Conservation (phyloP, 2,329 filamentous ascomycete species). For the Penicillium sp. region DNA sequence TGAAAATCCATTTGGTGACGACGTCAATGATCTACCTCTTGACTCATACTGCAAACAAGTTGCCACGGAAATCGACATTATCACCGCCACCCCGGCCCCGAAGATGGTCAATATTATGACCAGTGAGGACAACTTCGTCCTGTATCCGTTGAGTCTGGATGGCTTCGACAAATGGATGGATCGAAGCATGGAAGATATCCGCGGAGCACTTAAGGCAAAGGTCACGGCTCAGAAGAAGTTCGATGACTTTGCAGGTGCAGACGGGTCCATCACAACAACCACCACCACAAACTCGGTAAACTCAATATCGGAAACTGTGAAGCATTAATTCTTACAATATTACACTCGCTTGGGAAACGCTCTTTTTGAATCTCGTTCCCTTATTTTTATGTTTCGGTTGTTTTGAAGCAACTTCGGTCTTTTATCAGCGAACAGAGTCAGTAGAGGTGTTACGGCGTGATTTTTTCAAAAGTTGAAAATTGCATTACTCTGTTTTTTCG, state of each 20-base stretch:
- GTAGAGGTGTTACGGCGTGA: slow-evolving; percentile 6
- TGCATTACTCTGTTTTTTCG: background rate
- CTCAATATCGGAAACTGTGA: background rate
- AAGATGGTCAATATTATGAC: slow-evolving; percentile 47
- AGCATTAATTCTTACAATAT: background rate
- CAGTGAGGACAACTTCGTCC: slow-evolving; percentile 33
- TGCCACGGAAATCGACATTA: slow-evolving; percentile 68
- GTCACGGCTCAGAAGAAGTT: slow-evolving; percentile 22
- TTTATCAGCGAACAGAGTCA: background rate
- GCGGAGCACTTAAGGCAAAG: slow-evolving; percentile 37
- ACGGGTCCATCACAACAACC: background rate
- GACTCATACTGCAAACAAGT: slow-evolving; percentile 75
- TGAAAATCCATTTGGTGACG: slow-evolving; percentile 78
- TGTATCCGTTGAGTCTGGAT: slow-evolving; percentile 39
- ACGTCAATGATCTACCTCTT: slow-evolving; percentile 76
- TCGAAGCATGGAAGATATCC: slow-evolving; percentile 46
- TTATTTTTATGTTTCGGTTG: background rate
- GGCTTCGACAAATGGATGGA: slow-evolving; percentile 49
- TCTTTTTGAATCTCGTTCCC: background rate
- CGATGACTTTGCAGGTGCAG: background rate
- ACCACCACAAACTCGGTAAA: background rate
- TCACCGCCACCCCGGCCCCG: slow-evolving; percentile 58
- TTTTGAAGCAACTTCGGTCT: background rate
- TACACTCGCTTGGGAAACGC: background rate
- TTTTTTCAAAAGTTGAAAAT: background rate